Evolutionary conservation across 2,329 filamentous ascomycete genomes (phyloP).

Genomic region (Calonectria hawksworthii): DNA sequence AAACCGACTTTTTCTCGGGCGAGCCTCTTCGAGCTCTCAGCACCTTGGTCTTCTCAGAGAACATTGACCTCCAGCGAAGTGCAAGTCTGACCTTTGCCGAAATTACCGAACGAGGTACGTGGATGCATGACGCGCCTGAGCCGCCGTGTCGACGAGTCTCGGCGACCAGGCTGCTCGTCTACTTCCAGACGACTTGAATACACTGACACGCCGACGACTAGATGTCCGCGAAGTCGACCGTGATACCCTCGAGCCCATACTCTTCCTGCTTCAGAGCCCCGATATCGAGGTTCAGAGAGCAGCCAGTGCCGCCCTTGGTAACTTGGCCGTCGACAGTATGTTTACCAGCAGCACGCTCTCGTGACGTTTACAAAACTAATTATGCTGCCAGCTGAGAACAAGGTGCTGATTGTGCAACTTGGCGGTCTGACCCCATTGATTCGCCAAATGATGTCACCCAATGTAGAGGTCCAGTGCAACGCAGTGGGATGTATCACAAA

Average conservation of each 20-base stretch:
- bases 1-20: conserved; percentile 98
- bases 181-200: not conserved
- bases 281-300: conserved; percentile 98
- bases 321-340: conserved; percentile 96
- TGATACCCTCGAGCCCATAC: conserved; percentile 94
- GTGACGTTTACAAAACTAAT: conserved; percentile 45
- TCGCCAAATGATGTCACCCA: conserved; percentile 97
- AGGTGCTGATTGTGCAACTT: conserved; percentile 93
- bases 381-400: conserved; percentile 85
- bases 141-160: not conserved
- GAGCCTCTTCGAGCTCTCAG: conserved; percentile 94
- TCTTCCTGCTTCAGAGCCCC: conserved; percentile 93
- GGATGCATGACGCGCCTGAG: conserved; percentile 14
- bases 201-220: conserved; percentile 55
- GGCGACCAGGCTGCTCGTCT: not conserved
- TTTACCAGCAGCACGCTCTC: not conserved
- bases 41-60: conserved; percentile 97
- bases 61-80: conserved; percentile 97
- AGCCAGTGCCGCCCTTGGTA: conserved; percentile 94
- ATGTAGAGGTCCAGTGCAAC: conserved; percentile 99
- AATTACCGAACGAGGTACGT: conserved; percentile 95
- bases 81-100: conserved; percentile 98
- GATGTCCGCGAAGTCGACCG: conserved; percentile 97
- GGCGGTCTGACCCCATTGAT: conserved; percentile 93
- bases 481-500: conserved; percentile 99